Percentiles rank a stretch among this genome's conserved stretches.
Conservation (phyloP, 345 rosid genomes). For the Aethionema arabicum region DNA sequence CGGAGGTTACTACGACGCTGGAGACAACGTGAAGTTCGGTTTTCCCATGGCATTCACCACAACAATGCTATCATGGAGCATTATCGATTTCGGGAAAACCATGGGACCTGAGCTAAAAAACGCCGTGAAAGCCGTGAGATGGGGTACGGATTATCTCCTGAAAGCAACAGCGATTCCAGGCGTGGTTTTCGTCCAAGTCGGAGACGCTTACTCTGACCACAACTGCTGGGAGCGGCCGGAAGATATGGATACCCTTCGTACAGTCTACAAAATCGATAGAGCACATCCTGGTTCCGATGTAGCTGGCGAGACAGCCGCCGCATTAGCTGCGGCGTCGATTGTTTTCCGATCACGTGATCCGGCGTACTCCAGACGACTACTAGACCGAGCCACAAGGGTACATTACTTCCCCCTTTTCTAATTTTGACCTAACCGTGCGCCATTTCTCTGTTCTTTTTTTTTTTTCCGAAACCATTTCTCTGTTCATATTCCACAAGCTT, state of each 20-base stretch:
- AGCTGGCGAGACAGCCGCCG: conserved; percentile 97
- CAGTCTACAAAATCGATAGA: conserved; percentile 67
- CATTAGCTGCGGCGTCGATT: conserved; percentile 92
- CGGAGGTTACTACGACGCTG: conserved; percentile 98
- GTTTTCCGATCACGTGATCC: conserved; percentile 89
- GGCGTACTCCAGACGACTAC: conserved; percentile 64
- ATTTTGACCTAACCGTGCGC: conserved; percentile 2
- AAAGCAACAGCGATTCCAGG: conserved; percentile 72
- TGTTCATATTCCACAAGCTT: not conserved
- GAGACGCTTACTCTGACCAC: conserved; percentile 82
- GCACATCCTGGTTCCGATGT: conserved; percentile 92
- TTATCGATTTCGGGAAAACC: conserved; percentile 78
- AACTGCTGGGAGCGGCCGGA: conserved; percentile 96
- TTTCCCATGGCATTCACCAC: conserved; percentile 97
- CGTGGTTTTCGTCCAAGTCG: conserved; percentile 74
- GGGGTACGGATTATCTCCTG: conserved; percentile 87
- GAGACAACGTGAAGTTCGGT: conserved; percentile 92
- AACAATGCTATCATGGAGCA: conserved; percentile 87
- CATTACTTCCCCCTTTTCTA: conserved; percentile 28
- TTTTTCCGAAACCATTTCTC: too few relatives aligned
- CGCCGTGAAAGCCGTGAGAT: conserved; percentile 70
- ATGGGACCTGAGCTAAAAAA: conserved; percentile 75
- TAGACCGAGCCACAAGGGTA: conserved; percentile 75
- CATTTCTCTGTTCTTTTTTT: conserved; percentile 20
- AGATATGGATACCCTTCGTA: conserved; percentile 90